phyloP scores from a whole-genome alignment of 1,139 yeast genomes.

The Lodderomyces oxycetoniae region DNA sequence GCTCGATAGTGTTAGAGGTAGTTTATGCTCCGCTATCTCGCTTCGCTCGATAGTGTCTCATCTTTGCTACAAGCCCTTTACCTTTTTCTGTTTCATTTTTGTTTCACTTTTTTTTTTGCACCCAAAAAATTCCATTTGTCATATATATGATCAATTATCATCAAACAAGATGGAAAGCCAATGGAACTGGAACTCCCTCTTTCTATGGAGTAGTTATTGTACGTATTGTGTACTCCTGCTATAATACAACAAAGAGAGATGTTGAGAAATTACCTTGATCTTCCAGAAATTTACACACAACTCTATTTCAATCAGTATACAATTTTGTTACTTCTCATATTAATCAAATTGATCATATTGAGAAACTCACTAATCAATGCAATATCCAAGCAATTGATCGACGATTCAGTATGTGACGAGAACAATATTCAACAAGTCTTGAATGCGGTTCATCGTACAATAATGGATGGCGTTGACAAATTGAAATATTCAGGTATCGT shows the following conservation, averaged over 20 bases:
- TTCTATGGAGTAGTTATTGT: too few relatives aligned
- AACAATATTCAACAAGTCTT: constrained; percentile 13
- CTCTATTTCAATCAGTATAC: constrained; percentile 57
- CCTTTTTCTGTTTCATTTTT: too few relatives aligned
- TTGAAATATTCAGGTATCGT: constrained; percentile 11
- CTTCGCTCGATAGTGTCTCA: too few relatives aligned
- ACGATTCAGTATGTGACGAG: constrained; percentile 22
- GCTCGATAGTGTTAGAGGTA: too few relatives aligned
- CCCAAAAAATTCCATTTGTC: too few relatives aligned
- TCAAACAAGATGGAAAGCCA: too few relatives aligned
- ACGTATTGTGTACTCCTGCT: too few relatives aligned
- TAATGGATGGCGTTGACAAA: constrained; percentile 10
- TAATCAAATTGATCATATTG: constrained; percentile 49
- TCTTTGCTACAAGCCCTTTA: too few relatives aligned
- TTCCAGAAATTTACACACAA: constrained; percentile 50
- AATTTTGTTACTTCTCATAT: constrained; percentile 38
- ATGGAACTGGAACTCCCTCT: too few relatives aligned
- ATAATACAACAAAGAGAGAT: constrained; percentile 4
- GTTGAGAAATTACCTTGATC: constrained; percentile 22
- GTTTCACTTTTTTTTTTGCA: too few relatives aligned
- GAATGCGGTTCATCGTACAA: constrained; percentile 11
- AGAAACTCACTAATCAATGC: constrained; percentile 33
- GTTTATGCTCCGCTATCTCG: too few relatives aligned
- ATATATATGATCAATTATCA: too few relatives aligned
- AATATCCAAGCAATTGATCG: constrained; percentile 28